phyloP scores from a whole-genome alignment of 768 basidiomycete genomes.

The Leccinum uliginosum region DNA sequence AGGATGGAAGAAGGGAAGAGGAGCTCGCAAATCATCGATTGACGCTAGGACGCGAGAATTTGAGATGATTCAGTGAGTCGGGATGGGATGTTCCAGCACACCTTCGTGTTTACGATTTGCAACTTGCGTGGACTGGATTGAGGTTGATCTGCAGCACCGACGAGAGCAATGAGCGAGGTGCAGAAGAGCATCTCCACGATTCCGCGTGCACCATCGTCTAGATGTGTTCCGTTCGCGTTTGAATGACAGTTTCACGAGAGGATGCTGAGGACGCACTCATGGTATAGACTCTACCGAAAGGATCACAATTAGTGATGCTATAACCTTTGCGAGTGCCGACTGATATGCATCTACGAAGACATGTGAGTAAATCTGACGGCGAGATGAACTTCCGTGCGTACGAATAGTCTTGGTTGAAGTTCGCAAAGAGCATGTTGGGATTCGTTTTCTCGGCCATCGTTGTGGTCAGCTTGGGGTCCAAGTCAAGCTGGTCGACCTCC shows the following conservation, averaged over 20 bases:
- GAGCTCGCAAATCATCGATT: slow-evolving; percentile 98
- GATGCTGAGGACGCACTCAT: slow-evolving; percentile 65
- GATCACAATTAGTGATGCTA: slow-evolving; percentile 96
- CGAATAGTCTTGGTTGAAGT: slow-evolving; percentile 99
- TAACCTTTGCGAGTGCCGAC: slow-evolving; percentile 96
- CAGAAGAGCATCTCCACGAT: slow-evolving; percentile 99
- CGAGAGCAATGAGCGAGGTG: slow-evolving; percentile 94
- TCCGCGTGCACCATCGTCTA: slow-evolving; percentile 90
- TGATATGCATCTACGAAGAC: slow-evolving; percentile 66
- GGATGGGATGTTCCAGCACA: slow-evolving; percentile 29
- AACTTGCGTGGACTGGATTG: slow-evolving; percentile 87
- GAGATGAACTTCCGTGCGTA: slow-evolving; percentile 33
- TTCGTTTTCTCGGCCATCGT: slow-evolving; percentile 38
- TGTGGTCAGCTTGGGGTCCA: slow-evolving; percentile 2
- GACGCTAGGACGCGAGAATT: slow-evolving; percentile 51
- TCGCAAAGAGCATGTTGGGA: slow-evolving; percentile 72
- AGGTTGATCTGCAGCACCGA: slow-evolving; percentile 92
- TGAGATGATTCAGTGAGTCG: neutral
- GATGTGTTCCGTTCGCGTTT: neutral
- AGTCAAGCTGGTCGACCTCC: slow-evolving; percentile 1
- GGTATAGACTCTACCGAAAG: slow-evolving; percentile 93
- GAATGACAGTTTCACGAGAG: neutral
- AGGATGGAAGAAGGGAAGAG: slow-evolving; percentile 96
- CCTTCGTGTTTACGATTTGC: slow-evolving; percentile 99
- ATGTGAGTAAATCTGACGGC: slow-evolving; percentile 1